Evolutionary conservation across 2,329 filamentous ascomycete species (phyloP), one percentile per base, ranked within the genome.

Genomic region (Aspergillus eucalypticola): DNA sequence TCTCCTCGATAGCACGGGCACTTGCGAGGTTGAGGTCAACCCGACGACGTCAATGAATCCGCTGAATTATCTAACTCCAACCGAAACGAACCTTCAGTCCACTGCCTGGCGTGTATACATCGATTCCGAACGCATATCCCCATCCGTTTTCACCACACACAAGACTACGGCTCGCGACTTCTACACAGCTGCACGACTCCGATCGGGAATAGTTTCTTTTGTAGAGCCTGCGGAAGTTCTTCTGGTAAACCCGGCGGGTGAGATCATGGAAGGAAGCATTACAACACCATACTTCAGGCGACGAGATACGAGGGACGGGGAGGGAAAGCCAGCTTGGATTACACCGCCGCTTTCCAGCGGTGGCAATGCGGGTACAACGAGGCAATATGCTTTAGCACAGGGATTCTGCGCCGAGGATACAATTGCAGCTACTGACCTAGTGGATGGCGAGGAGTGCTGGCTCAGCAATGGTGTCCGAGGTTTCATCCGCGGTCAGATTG

Each of bases 391-490:
- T n/a, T 73, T 98, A 44, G 84, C 89, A 61, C 84, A 80, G 57
- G 82, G 85, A 0, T 77, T 95, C 48, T 92, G 85, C 56, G 80
- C 83, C 29, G 90, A 96, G 70, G 84, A 87, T 63, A 75, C 79
- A 3, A 80, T 96, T 15, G 74, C 74, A n/a, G 80, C 79, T 2
- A 77, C 82, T 11, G 87, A 87, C 6, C 74, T 96, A 11, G 71
- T 81, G 3, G 82, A 91, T 64, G 90, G 88, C 1, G 93, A 97
- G 74, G 83, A 88, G 56, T 90, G 93, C 63, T 96, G 92, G 90
- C 78, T 97, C 56, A 96, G 92, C 74, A 97, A 94, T 74, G 92
- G 90, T 0, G 89, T 94, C 1, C 84, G 90, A 64, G 94, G 94
- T 0, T 96, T 96, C 66, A 80, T 88, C 44, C 70, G 60, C n/a